These are phyloP conservation scores for Acacia concinna DNA, from an alignment of 331 rosid species.

Conservation along the genomic window DNA sequence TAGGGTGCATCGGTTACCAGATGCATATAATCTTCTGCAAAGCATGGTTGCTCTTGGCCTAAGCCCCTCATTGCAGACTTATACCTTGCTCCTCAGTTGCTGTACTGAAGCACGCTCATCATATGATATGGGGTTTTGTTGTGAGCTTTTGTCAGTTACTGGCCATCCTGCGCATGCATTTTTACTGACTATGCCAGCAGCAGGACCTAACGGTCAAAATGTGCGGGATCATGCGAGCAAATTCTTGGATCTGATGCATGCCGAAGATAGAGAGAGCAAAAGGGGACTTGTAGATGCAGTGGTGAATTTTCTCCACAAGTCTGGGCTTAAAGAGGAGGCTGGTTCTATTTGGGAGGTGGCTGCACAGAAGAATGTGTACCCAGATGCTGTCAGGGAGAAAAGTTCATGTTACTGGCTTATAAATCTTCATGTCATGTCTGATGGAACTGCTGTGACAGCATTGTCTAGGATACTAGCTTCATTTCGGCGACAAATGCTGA, in stretches of 20 bases:
- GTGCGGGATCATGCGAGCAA: slow-evolving; percentile 74
- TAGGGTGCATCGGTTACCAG: slow-evolving; percentile 67
- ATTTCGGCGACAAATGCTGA: slow-evolving; percentile 77
- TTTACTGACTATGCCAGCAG: slow-evolving; percentile 75
- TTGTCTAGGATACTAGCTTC: slow-evolving; percentile 87
- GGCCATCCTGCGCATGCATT: slow-evolving; percentile 92
- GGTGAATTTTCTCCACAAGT: slow-evolving; percentile 92
- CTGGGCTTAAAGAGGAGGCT: slow-evolving; percentile 97
- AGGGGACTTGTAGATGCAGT: slow-evolving; percentile 95
- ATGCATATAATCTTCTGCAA: slow-evolving; percentile 74
- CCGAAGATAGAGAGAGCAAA: slow-evolving; percentile 93
- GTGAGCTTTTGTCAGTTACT: slow-evolving; percentile 70
- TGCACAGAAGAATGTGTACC: slow-evolving; percentile 79
- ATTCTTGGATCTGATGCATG: slow-evolving; percentile 87
- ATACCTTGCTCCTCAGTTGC: slow-evolving; percentile 88
- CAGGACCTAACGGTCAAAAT: slow-evolving; percentile 88
- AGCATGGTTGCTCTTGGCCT: slow-evolving; percentile 75
- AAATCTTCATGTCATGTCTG: slow-evolving; percentile 94
- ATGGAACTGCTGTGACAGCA: slow-evolving; percentile 92
- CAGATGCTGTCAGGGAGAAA: slow-evolving; percentile 84
- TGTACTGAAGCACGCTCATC: slow-evolving; percentile 82
- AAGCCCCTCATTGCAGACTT: slow-evolving; percentile 83
- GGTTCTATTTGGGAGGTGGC: slow-evolving; percentile 98
- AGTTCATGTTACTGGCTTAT: slow-evolving; percentile 90
- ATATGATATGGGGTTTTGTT: slow-evolving; percentile 66